phyloP scores from a whole-genome alignment of 2,329 filamentous ascomycete genomes.

The Colletotrichum musicola region DNA sequence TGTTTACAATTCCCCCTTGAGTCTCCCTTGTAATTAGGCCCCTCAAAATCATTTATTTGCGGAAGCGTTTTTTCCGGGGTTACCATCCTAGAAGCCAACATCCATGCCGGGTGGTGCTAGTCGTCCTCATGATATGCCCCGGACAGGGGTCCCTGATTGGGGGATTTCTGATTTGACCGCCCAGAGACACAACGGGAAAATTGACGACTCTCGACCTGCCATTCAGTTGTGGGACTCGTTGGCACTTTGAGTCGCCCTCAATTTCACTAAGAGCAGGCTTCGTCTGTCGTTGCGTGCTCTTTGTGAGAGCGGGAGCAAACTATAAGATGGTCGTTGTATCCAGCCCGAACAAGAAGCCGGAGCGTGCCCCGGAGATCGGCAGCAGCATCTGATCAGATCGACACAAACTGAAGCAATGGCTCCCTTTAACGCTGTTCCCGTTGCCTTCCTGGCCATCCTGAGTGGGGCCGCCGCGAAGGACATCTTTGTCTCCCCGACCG shows the following conservation, averaged over 20 bases:
- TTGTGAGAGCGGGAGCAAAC: not conserved
- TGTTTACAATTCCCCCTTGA: not conserved
- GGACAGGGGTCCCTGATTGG: slow-evolving; percentile 29
- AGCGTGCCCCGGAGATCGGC: not conserved
- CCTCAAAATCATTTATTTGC: slow-evolving; percentile 18
- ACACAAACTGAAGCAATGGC: not conserved
- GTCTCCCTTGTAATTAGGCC: not conserved
- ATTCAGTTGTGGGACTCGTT: slow-evolving; percentile 7
- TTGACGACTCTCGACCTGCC: slow-evolving; percentile 1
- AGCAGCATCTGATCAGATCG: not conserved
- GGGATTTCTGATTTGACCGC: slow-evolving; percentile 27
- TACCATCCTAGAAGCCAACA: not conserved
- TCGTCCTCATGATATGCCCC: not conserved
- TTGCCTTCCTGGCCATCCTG: not conserved
- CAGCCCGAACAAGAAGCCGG: not conserved
- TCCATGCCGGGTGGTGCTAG: not conserved
- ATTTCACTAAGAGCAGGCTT: not conserved
- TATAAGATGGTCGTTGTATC: slow-evolving; percentile 7
- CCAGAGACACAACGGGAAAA: slow-evolving; percentile 6
- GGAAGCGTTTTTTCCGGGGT: slow-evolving; percentile 25
- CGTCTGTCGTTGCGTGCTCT: too few relatives aligned
- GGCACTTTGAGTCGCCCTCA: not conserved
- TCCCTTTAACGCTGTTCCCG: not conserved
- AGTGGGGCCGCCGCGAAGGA: slow-evolving; percentile 35
- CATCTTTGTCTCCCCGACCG: slow-evolving; percentile 57